Evolutionary conservation across 75 land plant species (phyloP).

Genomic region (Pinus albicaulis): DNA sequence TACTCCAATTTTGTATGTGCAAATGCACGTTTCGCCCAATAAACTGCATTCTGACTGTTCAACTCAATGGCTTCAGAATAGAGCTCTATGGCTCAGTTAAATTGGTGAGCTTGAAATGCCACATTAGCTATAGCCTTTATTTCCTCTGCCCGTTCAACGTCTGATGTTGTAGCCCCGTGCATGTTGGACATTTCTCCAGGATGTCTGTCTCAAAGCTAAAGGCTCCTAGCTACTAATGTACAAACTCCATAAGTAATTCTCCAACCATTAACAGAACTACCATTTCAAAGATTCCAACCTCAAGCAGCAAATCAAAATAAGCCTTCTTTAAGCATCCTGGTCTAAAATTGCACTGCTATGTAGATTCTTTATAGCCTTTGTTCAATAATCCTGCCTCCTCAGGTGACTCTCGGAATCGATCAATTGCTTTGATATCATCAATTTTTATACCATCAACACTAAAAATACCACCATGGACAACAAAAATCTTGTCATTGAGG

Average conservation of each 20-base stretch:
- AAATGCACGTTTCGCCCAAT: too few species aligned
- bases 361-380: not conserved
- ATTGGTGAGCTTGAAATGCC: too few species aligned
- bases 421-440: conserved; percentile 79
- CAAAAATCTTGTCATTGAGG: conserved; percentile 83
- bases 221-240: conserved; percentile 3
- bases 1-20: too few species aligned
- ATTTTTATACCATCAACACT: conserved; percentile 95
- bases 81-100: too few species aligned
- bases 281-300: not conserved
- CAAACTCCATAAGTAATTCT: conserved; percentile 7
- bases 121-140: too few species aligned
- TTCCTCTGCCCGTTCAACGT: too few species aligned
- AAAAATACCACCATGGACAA: conserved; percentile 97
- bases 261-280: not conserved
- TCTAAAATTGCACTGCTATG: not conserved
- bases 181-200: too few species aligned
- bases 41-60: too few species aligned
- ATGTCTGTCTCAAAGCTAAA: too few species aligned
- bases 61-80: too few species aligned
- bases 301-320: not conserved
- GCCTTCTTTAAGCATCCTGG: not conserved
- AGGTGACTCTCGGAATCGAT: conserved; percentile 94
- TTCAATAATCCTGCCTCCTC: conserved; percentile 48
- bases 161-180: too few species aligned